These are phyloP conservation scores for Cladosporium sp. DNA, from an alignment of 2,329 filamentous ascomycete genomes.

Conservation along the genomic window DNA sequence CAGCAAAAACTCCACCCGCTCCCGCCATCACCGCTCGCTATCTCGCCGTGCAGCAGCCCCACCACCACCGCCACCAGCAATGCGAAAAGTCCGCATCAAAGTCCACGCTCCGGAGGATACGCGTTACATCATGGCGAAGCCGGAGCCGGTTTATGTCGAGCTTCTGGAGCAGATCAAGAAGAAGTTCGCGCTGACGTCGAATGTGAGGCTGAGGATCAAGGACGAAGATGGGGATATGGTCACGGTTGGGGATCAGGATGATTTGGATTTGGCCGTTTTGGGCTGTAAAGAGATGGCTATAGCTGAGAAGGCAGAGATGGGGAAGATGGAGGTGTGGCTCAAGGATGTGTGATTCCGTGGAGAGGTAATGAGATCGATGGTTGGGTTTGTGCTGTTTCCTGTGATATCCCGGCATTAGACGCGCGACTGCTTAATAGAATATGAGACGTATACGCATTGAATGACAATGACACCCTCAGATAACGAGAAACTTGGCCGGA, in stretches of 20 bases:
- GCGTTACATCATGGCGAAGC: conserved; percentile 80
- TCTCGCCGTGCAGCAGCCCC: conserved; percentile 31
- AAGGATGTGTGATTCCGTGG: background rate
- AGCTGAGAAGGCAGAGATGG: conserved; percentile 72
- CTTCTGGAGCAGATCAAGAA: conserved; percentile 74
- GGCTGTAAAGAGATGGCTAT: conserved; percentile 52
- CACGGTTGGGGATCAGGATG: conserved; percentile 93
- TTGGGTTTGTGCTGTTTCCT: background rate
- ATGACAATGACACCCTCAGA: background rate
- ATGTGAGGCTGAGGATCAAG: conserved; percentile 83
- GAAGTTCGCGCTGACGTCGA: conserved; percentile 70
- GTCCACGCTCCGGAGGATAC: conserved; percentile 82
- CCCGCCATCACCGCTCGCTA: conserved; percentile 46
- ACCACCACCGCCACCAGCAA: conserved; percentile 52
- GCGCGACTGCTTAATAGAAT: background rate
- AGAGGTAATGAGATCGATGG: background rate
- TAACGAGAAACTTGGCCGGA: no score
- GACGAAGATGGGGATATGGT: conserved; percentile 95
- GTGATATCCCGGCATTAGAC: background rate
- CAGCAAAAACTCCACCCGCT: conserved; percentile 14
- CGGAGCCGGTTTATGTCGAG: conserved; percentile 58
- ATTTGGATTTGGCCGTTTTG: conserved; percentile 81
- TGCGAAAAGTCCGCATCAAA: conserved; percentile 80
- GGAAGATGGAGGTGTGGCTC: conserved; percentile 78
- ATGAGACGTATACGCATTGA: background rate